phyloP scores from a whole-genome alignment of 306 rosid genomes.

The Castanopsis chinensis region DNA sequence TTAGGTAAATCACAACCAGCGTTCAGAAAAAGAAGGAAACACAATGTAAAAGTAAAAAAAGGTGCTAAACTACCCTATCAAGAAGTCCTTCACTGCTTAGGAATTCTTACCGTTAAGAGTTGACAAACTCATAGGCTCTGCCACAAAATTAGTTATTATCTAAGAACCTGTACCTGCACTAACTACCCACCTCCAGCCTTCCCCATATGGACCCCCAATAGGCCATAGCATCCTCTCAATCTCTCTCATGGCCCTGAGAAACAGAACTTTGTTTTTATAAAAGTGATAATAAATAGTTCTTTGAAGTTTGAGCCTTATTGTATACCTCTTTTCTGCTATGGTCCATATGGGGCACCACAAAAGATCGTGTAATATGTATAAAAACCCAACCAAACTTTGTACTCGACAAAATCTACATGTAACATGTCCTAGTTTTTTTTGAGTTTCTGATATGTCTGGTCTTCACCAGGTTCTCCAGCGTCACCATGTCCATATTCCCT shows the following conservation, averaged over 20 bases:
- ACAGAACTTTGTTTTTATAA: background rate
- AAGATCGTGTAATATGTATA: background rate
- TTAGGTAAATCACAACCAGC: slow-evolving; percentile 26
- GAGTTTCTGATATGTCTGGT: slow-evolving; percentile 19
- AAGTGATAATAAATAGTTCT: slow-evolving; percentile 11
- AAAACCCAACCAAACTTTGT: slow-evolving; percentile 18
- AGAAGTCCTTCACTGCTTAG: background rate
- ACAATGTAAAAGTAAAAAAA: background rate
- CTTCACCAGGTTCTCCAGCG: slow-evolving; percentile 21
- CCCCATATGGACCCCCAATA: slow-evolving; percentile 28
- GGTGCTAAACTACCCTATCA: slow-evolving; percentile 16
- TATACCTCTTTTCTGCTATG: slow-evolving; percentile 26
- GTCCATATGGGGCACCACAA: slow-evolving; percentile 37
- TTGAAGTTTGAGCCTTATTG: slow-evolving; percentile 9
- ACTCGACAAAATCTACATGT: slow-evolving; percentile 20
- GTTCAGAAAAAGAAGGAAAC: background rate
- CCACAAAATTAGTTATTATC: slow-evolving; percentile 13
- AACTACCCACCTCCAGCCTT: slow-evolving; percentile 17
- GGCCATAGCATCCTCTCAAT: background rate
- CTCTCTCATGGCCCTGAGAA: slow-evolving; percentile 12
- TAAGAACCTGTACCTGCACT: slow-evolving; percentile 22
- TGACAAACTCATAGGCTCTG: slow-evolving; percentile 18
- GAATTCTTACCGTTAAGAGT: background rate
- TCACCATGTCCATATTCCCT: slow-evolving; percentile 56
- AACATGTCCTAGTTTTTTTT: slow-evolving; percentile 16